Conservation (phyloP, 2,329 filamentous ascomycete species). For the Byssothecium circinans region DNA sequence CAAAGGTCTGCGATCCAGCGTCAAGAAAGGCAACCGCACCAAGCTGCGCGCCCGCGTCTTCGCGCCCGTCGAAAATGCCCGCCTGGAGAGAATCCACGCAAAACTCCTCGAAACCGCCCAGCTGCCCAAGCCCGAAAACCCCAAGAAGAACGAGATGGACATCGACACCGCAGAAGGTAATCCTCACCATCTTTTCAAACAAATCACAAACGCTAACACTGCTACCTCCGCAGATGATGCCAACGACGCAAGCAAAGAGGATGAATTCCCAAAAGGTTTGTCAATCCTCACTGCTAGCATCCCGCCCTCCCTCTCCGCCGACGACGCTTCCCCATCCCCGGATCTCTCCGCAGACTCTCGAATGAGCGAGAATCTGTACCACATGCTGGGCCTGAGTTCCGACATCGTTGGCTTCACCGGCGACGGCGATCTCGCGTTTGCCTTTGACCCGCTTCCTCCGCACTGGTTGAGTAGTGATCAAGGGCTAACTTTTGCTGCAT, state of each 20-base stretch:
- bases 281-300: constrained; percentile 34
- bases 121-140: constrained; percentile 65
- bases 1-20: constrained; percentile 79
- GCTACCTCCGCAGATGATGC: constrained; percentile 5
- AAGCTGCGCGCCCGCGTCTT: constrained; percentile 81
- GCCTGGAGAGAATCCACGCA: constrained; percentile 79
- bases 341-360: constrained; percentile 17
- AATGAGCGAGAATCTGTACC: constrained; percentile 39
- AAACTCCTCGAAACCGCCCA: constrained; percentile 81
- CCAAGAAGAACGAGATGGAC: constrained; percentile 47
- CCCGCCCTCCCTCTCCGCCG: constrained; percentile 25
- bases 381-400: constrained; percentile 43
- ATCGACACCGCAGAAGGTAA: constrained; percentile 48
- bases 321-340: constrained; percentile 6
- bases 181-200: constrained; percentile 5
- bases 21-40: constrained; percentile 79
- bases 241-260: constrained; percentile 23
- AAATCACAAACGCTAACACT: neutral
- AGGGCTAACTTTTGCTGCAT: constrained; percentile 35
- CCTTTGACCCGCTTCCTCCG: constrained; percentile 41
- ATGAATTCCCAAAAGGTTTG: constrained; percentile 36
- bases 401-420: constrained; percentile 45
- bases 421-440: constrained; percentile 38
- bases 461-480: constrained; percentile 35
- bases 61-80: constrained; percentile 76